Evolutionary conservation across 106 monocot species (phyloP).

Genomic region (Alisma plantagoaquatica): DNA sequence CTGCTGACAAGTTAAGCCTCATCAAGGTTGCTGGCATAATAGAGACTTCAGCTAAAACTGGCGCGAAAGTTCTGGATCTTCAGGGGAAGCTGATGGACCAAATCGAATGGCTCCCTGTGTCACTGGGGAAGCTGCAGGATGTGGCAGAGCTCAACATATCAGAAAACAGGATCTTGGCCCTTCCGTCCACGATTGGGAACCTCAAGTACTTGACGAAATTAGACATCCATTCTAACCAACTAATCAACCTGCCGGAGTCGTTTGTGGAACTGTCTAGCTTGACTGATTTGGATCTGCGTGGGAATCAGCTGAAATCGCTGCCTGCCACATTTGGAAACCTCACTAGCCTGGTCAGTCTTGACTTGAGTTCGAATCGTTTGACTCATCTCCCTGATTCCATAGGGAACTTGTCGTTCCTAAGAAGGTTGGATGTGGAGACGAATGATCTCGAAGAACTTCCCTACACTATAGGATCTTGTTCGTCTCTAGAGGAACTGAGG

Average conservation of each 20-base stretch:
- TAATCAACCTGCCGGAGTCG: constrained; percentile 57
- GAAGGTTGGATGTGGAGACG: constrained; percentile 59
- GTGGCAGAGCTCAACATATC: constrained; percentile 74
- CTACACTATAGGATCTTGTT: constrained; percentile 77
- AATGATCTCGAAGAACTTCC: constrained; percentile 97
- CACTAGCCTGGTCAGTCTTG: constrained; percentile 37
- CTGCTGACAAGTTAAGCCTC: constrained; percentile 78
- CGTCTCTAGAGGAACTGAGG: constrained; percentile 54
- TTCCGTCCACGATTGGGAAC: constrained; percentile 53
- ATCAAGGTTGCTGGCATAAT: constrained; percentile 89
- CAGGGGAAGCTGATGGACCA: constrained; percentile 75
- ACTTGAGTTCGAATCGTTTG: constrained; percentile 74
- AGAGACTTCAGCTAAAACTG: constrained; percentile 64
- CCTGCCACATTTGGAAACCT: constrained; percentile 76
- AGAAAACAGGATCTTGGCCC: constrained; percentile 70
- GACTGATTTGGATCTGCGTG: constrained; percentile 61
- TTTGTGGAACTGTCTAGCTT: constrained; percentile 64
- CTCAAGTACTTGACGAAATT: constrained; percentile 58
- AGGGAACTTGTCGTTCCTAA: constrained; percentile 61
- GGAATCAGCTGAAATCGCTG: constrained; percentile 47
- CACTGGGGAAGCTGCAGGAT: constrained; percentile 65
- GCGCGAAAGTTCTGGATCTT: constrained; percentile 50
- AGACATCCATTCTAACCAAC: constrained; percentile 79
- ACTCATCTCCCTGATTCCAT: constrained; percentile 50
- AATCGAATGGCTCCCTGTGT: constrained; percentile 91